Conservation (phyloP, 768 basidiomycete genomes). For the Phlebiopsis gigantea region DNA sequence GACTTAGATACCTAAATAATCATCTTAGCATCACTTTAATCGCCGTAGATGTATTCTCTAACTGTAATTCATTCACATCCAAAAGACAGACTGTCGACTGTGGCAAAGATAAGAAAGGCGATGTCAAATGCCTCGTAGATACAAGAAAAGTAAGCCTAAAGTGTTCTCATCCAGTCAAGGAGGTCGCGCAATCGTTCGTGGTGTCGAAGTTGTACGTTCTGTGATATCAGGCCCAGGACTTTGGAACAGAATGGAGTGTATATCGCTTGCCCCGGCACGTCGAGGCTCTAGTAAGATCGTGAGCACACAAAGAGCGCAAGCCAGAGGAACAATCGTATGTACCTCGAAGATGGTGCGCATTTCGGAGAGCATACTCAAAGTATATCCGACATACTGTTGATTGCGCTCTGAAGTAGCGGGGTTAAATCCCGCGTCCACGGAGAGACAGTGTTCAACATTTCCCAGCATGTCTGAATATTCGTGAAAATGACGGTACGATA, state of each 20-base stretch:
- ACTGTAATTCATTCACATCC: too few species aligned
- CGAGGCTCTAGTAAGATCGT: not conserved
- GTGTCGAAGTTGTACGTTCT: not conserved
- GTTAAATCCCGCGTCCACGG: not conserved
- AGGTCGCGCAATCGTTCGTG: not conserved
- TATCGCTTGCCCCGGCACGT: not conserved
- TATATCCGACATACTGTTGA: constrained; percentile 1
- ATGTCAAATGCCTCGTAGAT: not conserved
- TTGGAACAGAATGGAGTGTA: not conserved
- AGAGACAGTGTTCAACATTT: not conserved
- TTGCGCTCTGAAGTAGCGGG: not conserved
- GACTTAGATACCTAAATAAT: too few species aligned
- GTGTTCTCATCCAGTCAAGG: not conserved
- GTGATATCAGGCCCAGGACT: not conserved
- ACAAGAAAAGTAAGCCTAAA: not conserved
- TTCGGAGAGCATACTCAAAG: constrained; percentile 5
- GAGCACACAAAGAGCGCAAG: not conserved
- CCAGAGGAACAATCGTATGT: not conserved
- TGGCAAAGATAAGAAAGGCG: too few species aligned
- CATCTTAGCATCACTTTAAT: too few species aligned
- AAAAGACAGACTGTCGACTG: too few species aligned
- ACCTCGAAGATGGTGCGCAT: constrained; percentile 6
- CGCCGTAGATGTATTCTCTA: too few species aligned
- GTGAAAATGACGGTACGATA: not conserved
- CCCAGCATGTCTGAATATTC: not conserved